Evolutionary conservation across 2,329 filamentous ascomycete genomes (phyloP).

Genomic region (Parafenestella ontariensis): DNA sequence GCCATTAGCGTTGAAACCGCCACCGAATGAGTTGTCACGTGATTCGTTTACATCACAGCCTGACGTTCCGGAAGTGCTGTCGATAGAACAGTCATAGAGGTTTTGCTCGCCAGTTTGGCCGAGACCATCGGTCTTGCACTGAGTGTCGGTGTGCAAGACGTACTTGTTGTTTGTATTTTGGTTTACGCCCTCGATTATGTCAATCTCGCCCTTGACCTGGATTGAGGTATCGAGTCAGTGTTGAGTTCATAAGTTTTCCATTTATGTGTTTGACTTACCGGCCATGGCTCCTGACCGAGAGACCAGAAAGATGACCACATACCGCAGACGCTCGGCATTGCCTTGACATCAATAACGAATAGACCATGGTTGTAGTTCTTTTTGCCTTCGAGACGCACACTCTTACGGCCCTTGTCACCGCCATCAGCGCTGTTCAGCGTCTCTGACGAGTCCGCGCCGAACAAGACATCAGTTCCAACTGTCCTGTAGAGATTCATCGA

Average conservation of each 20-base stretch:
- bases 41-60: conserved; percentile 55
- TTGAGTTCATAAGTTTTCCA: not conserved
- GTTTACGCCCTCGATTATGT: conserved; percentile 47
- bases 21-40: conserved; percentile 53
- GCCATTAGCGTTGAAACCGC: conserved; percentile 57
- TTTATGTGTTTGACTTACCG: conserved; percentile 10
- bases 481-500: conserved; percentile 3
- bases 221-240: not conserved
- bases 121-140: conserved; percentile 26
- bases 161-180: conserved; percentile 31
- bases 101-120: conserved; percentile 20
- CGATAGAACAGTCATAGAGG: conserved; percentile 24
- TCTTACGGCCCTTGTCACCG: conserved; percentile 32
- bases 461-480: conserved; percentile 34
- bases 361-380: conserved; percentile 39
- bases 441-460: conserved; percentile 53
- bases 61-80: conserved; percentile 16
- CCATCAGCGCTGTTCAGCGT: conserved; percentile 17
- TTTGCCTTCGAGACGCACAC: conserved; percentile 38
- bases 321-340: conserved; percentile 43
- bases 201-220: conserved; percentile 34
- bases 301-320: conserved; percentile 46
- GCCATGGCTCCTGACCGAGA: conserved; percentile 37
- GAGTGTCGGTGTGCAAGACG: conserved; percentile 36
- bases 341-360: conserved; percentile 41